Evolutionary conservation across 805 yeast species (phyloP), one percentile per base, ranked within the genome.

Genomic region (Candida boleticola): DNA sequence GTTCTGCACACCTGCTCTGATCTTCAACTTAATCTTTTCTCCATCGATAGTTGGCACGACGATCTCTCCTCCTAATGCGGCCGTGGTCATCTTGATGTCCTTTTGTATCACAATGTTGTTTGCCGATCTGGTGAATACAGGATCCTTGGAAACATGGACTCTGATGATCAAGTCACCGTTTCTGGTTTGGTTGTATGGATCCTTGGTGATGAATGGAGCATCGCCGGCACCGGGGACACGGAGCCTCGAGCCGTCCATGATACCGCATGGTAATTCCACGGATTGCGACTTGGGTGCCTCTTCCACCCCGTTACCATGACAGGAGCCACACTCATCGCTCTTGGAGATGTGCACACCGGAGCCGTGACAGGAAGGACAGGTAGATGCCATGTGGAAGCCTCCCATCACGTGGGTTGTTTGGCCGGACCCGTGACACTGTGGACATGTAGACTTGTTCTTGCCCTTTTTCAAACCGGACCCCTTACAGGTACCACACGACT

Each of bases 321-420:
- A 93, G 1, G 82, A 61, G 1, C 59, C 55, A 74, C 99, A 93
- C 41, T 80, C 80, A 57, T 89, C 89, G 11, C 71, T 66, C 16
- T 76, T 71, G 36, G 82, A 77, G 38, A 89, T 80, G 3, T 72
- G 74, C 1, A 89, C 93, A 41, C 99, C 99, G 4, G 86, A 70
- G 31, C 99, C 99, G 35, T 76, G 81, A 73, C 99, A 93, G 3
- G 82, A 68, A 38, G 74, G 74, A 75, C 99, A 93, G 10, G 97
- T 89, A 0, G 96, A 82, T 2, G 96, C 83, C 96, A 93, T 89
- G 55, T 90, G 97, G 77, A 92, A 93, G 0, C 98, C 98, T 3
- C 95, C 97, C 58, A 86, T 76, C 36, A 82, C 73, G 54, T 92
- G 97, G 17, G 89, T 85, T 14, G 84, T 80, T 27, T 90, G 84